Evolutionary conservation across 306 rosid genomes (phyloP).

Genomic region (Ammopiptanthus mongolicus): DNA sequence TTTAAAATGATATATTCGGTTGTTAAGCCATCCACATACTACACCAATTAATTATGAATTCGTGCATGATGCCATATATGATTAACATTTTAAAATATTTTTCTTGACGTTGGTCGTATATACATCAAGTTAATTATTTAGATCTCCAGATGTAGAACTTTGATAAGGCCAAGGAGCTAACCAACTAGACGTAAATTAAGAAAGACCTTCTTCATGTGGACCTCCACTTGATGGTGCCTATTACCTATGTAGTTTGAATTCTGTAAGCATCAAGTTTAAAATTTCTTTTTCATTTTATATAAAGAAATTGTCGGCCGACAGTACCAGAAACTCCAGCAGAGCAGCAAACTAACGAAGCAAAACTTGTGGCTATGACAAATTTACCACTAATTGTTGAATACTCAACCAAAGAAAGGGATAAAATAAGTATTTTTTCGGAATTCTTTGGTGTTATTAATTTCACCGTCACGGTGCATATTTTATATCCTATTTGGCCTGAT

Average conservation of each 20-base stretch:
- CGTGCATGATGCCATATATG: not conserved
- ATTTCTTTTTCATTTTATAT: not conserved
- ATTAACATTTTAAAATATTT: not conserved
- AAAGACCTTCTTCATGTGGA: not conserved
- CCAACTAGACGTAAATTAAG: not conserved
- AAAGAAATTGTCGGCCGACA: not conserved
- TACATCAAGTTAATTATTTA: not conserved
- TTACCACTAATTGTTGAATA: not conserved
- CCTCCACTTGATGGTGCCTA: not conserved
- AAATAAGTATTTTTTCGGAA: not conserved
- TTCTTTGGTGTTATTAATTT: not conserved
- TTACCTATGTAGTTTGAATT: not conserved
- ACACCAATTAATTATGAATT: not conserved
- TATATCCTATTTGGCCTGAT: not conserved
- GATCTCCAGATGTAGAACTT: not conserved
- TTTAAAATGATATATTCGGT: not conserved
- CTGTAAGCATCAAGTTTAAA: not conserved
- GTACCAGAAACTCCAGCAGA: not conserved
- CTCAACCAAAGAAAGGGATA: not conserved
- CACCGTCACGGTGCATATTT: not conserved
- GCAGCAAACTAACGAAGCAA: not conserved
- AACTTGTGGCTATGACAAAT: not conserved
- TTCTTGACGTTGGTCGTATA: not conserved
- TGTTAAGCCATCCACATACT: not conserved
- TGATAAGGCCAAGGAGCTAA: not conserved